Evolutionary conservation across 2,329 filamentous ascomycete genomes (phyloP).

Genomic region (Huntiella bhutanensis): DNA sequence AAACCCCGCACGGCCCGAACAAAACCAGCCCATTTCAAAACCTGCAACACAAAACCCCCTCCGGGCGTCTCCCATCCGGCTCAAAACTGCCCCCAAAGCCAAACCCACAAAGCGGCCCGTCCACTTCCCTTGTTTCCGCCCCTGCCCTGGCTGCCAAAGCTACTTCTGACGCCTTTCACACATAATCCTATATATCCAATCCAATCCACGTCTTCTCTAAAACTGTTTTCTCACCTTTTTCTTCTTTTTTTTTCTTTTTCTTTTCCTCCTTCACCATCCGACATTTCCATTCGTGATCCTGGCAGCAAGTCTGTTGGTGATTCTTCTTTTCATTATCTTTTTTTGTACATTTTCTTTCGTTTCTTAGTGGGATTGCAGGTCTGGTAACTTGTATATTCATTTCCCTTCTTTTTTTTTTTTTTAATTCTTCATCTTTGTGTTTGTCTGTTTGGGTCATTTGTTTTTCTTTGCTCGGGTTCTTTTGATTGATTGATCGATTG

Average conservation of each 20-base stretch:
- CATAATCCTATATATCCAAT: no score
- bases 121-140: no score
- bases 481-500: background rate
- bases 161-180: no score
- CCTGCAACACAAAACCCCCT: no score
- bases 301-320: conserved; percentile 29
- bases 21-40: no score
- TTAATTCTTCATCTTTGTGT: conserved; percentile 1
- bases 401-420: conserved; percentile 13
- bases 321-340: conserved; percentile 7
- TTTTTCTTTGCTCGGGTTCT: conserved; percentile 1
- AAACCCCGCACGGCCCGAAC: no score
- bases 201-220: background rate
- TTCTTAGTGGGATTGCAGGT: conserved; percentile 9
- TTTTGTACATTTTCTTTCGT: conserved; percentile 13
- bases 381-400: conserved; percentile 12
- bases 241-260: conserved; percentile 18
- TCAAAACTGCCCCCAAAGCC: no score
- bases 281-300: conserved; percentile 10
- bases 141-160: no score
- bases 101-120: no score
- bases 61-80: no score
- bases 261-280: conserved; percentile 16
- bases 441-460: background rate
- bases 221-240: conserved; percentile 15